A percentile compares a stretch with the other conserved stretches of the same genome.
Evolutionary conservation across 2,329 filamentous ascomycete species (phyloP).

Genomic region (Truncatella angustata): DNA sequence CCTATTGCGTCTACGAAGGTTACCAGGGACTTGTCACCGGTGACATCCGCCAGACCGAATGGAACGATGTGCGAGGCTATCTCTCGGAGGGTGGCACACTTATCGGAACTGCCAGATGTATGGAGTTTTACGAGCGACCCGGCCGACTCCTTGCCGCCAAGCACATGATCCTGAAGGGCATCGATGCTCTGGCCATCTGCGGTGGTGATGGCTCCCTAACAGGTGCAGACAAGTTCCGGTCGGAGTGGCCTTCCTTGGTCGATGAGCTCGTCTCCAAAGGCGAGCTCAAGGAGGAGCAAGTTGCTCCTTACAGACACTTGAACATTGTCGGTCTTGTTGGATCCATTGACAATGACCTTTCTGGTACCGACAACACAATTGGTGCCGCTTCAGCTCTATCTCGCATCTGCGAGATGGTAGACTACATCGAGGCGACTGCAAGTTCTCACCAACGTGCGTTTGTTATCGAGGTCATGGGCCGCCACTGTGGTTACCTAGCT

Average conservation of each 20-base stretch:
- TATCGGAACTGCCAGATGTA: constrained; percentile 92
- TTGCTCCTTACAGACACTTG: constrained; percentile 76
- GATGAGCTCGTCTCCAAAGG: constrained; percentile 77
- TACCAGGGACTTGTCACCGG: constrained; percentile 94
- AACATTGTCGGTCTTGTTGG: constrained; percentile 97
- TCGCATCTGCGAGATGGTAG: constrained; percentile 92
- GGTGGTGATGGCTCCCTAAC: constrained; percentile 96
- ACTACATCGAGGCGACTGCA: constrained; percentile 95
- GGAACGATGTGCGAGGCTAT: constrained; percentile 94
- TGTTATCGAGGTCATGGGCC: constrained; percentile 97
- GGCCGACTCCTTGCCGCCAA: constrained; percentile 85
- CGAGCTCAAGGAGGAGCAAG: constrained; percentile 68
- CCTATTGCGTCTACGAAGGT: constrained; percentile 84
- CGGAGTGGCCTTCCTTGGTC: constrained; percentile 87
- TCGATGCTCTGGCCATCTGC: constrained; percentile 94
- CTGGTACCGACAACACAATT: constrained; percentile 94
- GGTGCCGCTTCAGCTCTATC: constrained; percentile 92
- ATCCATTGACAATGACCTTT: constrained; percentile 98
- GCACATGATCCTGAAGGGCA: constrained; percentile 90
- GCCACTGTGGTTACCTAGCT: constrained; percentile 96
- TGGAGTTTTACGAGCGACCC: constrained; percentile 84
- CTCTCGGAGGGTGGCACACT: constrained; percentile 91
- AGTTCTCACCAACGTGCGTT: constrained; percentile 94
- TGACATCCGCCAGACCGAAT: constrained; percentile 83
- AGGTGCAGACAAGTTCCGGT: constrained; percentile 88